Evolutionary conservation across 2,329 filamentous ascomycete genomes (phyloP).

Genomic region (Apiospora aurea): DNA sequence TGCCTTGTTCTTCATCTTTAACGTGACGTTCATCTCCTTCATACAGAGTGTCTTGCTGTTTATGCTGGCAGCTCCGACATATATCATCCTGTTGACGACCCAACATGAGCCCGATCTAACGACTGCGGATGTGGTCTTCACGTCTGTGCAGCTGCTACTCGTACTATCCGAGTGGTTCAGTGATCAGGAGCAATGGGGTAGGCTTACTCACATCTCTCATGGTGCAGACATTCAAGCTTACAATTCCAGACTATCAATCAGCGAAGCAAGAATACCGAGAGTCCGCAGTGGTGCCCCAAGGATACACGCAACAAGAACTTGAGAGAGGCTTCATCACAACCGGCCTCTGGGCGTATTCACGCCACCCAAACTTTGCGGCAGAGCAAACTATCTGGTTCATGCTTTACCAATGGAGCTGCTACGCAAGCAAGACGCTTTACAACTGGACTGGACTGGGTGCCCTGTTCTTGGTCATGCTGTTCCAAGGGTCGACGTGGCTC

Average conservation of each 20-base stretch:
- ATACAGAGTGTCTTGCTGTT: constrained; percentile 84
- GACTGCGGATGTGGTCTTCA: constrained; percentile 55
- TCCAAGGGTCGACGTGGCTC: constrained; percentile 87
- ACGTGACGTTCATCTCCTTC: constrained; percentile 87
- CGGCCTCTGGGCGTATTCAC: constrained; percentile 85
- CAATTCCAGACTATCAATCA: constrained; percentile 70
- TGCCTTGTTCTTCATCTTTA: constrained; percentile 80
- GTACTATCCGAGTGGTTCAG: constrained; percentile 77
- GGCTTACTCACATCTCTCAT: constrained; percentile 35
- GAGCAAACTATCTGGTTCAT: constrained; percentile 91
- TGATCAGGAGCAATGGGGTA: constrained; percentile 92
- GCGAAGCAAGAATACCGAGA: constrained; percentile 81
- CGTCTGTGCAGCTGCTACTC: constrained; percentile 55
- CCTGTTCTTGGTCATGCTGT: constrained; percentile 75
- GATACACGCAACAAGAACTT: constrained; percentile 75
- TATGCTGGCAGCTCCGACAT: constrained; percentile 77
- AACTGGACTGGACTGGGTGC: constrained; percentile 83
- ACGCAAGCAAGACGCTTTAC: constrained; percentile 71
- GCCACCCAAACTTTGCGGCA: constrained; percentile 94
- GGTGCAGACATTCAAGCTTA: neutral
- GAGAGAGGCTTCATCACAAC: constrained; percentile 87
- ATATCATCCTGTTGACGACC: constrained; percentile 78
- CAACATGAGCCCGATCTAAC: constrained; percentile 62
- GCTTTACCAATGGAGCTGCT: constrained; percentile 88
- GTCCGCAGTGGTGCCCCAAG: constrained; percentile 72